Evolutionary conservation across 805 yeast species (phyloP).

Genomic region (Wickerhamomyces tratensis): DNA sequence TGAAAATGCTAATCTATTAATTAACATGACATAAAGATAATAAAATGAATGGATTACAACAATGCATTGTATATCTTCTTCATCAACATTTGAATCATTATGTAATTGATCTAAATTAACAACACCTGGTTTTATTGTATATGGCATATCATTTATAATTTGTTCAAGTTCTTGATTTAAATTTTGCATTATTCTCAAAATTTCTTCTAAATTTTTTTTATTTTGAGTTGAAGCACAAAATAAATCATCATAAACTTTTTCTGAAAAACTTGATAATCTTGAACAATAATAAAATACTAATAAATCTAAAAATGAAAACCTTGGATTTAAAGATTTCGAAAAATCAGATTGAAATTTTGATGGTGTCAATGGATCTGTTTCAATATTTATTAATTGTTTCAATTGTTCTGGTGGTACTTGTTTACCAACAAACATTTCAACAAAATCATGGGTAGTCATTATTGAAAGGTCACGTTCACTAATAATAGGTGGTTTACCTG

Average conservation of each 20-base stretch:
- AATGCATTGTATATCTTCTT: slow-evolving; percentile 2
- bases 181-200: slow-evolving; percentile 8
- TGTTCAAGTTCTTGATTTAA: slow-evolving; percentile 9
- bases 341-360: background rate
- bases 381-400: background rate
- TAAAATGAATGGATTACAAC: slow-evolving; percentile 11
- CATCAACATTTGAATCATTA: background rate
- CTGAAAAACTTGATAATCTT: slow-evolving; percentile 4
- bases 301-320: background rate
- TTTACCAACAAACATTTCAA: background rate
- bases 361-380: background rate
- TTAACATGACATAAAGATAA: slow-evolving; percentile 9
- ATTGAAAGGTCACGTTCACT: slow-evolving; percentile 29
- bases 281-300: slow-evolving; percentile 2
- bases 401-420: background rate
- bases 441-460: slow-evolving; percentile 2
- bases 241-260: slow-evolving; percentile 9
- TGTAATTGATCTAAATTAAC: background rate
- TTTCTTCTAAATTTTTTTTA: slow-evolving; percentile 9
- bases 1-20: slow-evolving; percentile 18
- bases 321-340: background rate
- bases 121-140: slow-evolving; percentile 7
- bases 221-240: slow-evolving; percentile 11
- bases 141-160: slow-evolving; percentile 5
- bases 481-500: slow-evolving; percentile 41